Evolutionary conservation across 495 filamentous ascomycete species (phyloP).

Genomic region (Chaetomidium leptoderma): DNA sequence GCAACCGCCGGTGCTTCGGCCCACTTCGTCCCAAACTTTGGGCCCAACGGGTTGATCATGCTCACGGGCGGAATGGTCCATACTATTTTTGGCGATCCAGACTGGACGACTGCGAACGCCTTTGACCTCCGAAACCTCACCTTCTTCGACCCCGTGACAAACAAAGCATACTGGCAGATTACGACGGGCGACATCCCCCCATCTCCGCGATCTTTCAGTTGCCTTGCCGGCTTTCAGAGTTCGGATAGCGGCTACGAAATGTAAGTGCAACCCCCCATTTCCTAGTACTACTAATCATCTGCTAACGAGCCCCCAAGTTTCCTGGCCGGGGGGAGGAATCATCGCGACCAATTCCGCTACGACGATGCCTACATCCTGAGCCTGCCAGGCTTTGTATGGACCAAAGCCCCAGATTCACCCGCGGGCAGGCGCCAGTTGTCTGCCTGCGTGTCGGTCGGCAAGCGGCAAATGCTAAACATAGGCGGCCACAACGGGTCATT

Average conservation of each 20-base stretch:
- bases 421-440: conserved; percentile 29
- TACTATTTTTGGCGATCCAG: conserved; percentile 11
- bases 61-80: conserved; percentile 34
- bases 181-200: conserved; percentile 29
- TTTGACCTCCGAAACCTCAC: conserved; percentile 26
- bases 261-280: conserved; percentile 2
- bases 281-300: no score
- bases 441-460: conserved; percentile 34
- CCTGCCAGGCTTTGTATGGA: conserved; percentile 47
- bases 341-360: conserved; percentile 13
- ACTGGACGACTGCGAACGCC: not conserved
- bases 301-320: conserved; percentile 27
- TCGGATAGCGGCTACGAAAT: conserved; percentile 37
- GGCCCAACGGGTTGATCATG: conserved; percentile 31
- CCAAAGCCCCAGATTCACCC: conserved; percentile 21
- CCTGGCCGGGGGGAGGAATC: conserved; percentile 33
- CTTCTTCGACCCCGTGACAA: conserved; percentile 38
- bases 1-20: conserved; percentile 23
- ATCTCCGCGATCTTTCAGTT: conserved; percentile 19
- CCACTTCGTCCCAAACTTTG: conserved; percentile 29
- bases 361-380: conserved; percentile 40
- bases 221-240: conserved; percentile 30
- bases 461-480: conserved; percentile 39
- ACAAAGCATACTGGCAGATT: conserved; percentile 32
- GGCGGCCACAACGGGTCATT: conserved; percentile 29